A percentile compares a stretch with the other conserved stretches of the same genome.
phyloP scores from a whole-genome alignment of 2,329 filamentous ascomycete species.

The Mollisiaceae sp. region DNA sequence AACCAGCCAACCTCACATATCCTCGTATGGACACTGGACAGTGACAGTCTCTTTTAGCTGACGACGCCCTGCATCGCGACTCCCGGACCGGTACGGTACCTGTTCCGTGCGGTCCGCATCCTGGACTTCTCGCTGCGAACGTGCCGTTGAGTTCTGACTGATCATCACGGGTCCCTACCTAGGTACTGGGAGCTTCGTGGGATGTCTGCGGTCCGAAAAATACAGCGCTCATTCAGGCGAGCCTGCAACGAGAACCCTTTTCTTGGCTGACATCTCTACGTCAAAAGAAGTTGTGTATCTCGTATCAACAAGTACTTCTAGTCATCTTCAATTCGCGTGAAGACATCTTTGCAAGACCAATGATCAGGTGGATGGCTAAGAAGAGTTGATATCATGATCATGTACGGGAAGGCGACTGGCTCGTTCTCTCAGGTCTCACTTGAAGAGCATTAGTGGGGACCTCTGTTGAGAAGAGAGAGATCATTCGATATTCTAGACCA shows the following conservation, averaged over 20 bases:
- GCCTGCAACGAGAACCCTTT: neutral
- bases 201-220: neutral
- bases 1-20: neutral
- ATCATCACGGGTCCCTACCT: neutral
- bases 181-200: neutral
- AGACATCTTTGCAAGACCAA: neutral
- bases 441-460: neutral
- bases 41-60: neutral
- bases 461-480: neutral
- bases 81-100: neutral
- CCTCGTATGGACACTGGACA: neutral
- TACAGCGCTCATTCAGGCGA: neutral
- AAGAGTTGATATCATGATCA: neutral
- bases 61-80: neutral
- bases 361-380: slow-evolving; percentile 3
- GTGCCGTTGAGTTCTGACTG: neutral
- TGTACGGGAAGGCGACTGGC: neutral
- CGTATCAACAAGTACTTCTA: too few relatives aligned
- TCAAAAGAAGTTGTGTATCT: neutral
- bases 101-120: neutral
- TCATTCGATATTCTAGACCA: neutral
- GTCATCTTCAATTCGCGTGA: neutral
- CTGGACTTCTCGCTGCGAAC: neutral
- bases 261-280: neutral
- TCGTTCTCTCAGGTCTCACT: neutral